These are phyloP conservation scores for Luffa acutangula DNA, from an alignment of 306 rosid genomes.

Conservation along the genomic window DNA sequence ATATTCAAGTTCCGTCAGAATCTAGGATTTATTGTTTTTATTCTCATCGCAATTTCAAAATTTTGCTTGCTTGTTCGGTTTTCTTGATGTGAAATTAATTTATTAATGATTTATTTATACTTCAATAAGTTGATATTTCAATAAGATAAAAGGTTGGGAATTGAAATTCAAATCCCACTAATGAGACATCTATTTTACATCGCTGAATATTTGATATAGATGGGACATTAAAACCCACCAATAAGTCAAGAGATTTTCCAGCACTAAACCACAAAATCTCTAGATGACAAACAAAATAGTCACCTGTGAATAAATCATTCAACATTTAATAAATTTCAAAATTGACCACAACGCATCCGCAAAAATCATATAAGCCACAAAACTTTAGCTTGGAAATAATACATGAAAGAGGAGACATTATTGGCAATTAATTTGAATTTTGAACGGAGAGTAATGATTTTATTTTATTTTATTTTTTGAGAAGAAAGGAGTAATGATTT, in stretches of 20 bases:
- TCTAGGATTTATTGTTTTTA: too few relatives aligned
- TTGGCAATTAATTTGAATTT: background rate
- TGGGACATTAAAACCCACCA: background rate
- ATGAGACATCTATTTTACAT: background rate
- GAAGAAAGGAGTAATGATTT: too few relatives aligned
- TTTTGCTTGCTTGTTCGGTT: background rate
- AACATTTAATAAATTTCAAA: too few relatives aligned
- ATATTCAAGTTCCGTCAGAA: too few relatives aligned
- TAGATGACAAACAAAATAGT: background rate
- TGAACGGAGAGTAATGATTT: background rate
- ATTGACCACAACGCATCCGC: too few relatives aligned
- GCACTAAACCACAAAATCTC: background rate
- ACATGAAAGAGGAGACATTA: background rate
- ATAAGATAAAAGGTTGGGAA: background rate
- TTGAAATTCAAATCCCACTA: background rate
- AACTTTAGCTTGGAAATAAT: background rate
- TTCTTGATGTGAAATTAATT: too few relatives aligned
- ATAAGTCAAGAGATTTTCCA: too few relatives aligned
- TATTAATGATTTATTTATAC: too few relatives aligned
- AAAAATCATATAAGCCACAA: background rate
- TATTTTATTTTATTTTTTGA: too few relatives aligned
- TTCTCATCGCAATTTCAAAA: too few relatives aligned
- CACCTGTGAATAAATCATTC: background rate
- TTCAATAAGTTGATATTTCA: background rate
- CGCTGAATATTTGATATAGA: background rate